Percentiles rank a stretch among this genome's conserved stretches.
Evolutionary conservation across 2,329 filamentous ascomycete genomes (phyloP).

Genomic region (Thielaviopsis punctulata): DNA sequence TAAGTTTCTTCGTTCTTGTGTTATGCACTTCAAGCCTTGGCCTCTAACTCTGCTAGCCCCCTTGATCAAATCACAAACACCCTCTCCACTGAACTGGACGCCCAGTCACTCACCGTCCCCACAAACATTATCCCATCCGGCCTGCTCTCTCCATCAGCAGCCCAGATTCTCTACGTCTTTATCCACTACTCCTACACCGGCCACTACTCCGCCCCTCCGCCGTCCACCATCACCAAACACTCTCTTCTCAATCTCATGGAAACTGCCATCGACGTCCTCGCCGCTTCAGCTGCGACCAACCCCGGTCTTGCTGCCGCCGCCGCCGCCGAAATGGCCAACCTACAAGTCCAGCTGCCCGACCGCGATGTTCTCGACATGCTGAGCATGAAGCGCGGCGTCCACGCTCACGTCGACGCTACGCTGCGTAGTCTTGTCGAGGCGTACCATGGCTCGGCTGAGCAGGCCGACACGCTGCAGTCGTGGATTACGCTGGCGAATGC

Average conservation of each 20-base stretch:
- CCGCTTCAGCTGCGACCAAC: conserved; percentile 6
- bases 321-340: not conserved
- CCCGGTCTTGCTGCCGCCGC: not conserved
- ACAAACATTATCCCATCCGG: conserved; percentile 2
- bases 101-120: conserved; percentile 7
- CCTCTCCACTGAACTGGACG: conserved; percentile 7
- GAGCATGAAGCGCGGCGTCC: conserved; percentile 5
- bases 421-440: conserved; percentile 1
- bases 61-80: conserved; percentile 1
- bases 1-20: not conserved
- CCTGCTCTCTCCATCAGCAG: conserved; percentile 4
- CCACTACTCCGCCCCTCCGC: not conserved
- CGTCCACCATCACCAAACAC: not conserved
- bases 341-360: conserved; percentile 6
- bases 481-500: conserved; percentile 10
- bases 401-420: conserved; percentile 3
- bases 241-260: conserved; percentile 11
- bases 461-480: not conserved
- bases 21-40: not conserved
- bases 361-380: conserved; percentile 7
- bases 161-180: conserved; percentile 8
- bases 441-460: conserved; percentile 1
- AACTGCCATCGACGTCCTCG: conserved; percentile 9
- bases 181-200: conserved; percentile 10
- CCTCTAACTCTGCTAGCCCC: not conserved